These are phyloP conservation scores for Blastomyces emzantsi DNA, from an alignment of 2,329 filamentous ascomycete species.

Conservation along the genomic window DNA sequence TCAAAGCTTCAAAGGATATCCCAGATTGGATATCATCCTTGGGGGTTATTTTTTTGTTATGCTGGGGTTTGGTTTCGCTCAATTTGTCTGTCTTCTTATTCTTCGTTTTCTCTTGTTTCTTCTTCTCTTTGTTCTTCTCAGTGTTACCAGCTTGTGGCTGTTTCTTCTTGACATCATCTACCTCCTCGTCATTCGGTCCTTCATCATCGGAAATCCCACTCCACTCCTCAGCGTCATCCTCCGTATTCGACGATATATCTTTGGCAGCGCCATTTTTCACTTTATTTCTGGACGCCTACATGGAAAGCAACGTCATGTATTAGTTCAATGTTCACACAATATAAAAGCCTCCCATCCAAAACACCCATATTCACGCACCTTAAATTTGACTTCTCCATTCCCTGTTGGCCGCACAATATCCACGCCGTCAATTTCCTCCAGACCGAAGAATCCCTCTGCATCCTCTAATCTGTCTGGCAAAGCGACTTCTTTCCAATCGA, in stretches of 20 bases:
- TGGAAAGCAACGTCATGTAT: conserved; percentile 1
- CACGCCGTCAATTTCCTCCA: conserved; percentile 88
- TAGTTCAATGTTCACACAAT: background rate
- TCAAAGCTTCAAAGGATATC: conserved; percentile 32
- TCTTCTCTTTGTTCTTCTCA: conserved; percentile 22
- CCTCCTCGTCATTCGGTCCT: conserved; percentile 15
- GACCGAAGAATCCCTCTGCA: conserved; percentile 84
- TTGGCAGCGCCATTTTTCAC: conserved; percentile 19
- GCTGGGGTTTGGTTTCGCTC: conserved; percentile 22
- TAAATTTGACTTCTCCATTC: conserved; percentile 41
- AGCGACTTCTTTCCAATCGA: conserved; percentile 55
- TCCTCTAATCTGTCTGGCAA: conserved; percentile 72
- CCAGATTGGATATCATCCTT: conserved; percentile 22
- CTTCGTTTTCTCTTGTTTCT: conserved; percentile 22
- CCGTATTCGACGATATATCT: conserved; percentile 15
- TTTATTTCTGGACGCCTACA: conserved; percentile 29
- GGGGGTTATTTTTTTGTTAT: conserved; percentile 12
- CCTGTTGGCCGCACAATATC: conserved; percentile 61
- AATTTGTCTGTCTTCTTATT: conserved; percentile 23
- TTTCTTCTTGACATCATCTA: conserved; percentile 20
- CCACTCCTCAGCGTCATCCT: conserved; percentile 49
- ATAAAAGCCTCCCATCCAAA: background rate
- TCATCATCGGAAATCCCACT: conserved; percentile 53
- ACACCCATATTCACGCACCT: conserved; percentile 22
- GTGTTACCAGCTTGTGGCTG: conserved; percentile 14